Evolutionary conservation across 139 green algal genomes (phyloP), one percentile per base, ranked within the genome.

Genomic region (Gonium pectorale): DNA sequence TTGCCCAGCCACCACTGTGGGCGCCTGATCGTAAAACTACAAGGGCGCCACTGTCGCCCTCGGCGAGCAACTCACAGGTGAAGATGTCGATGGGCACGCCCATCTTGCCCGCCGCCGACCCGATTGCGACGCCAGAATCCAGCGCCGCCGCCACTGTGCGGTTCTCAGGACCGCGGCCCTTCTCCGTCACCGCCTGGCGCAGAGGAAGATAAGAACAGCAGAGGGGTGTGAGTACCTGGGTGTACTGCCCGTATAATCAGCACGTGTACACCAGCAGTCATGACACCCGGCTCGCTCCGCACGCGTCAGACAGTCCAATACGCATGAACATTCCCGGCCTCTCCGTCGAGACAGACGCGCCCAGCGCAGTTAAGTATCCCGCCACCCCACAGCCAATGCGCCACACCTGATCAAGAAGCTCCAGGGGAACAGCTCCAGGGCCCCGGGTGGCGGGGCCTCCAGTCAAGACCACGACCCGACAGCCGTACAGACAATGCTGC

Each of bases 341-440:
- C n/a, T n/a, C n/a, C n/a, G n/a, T n/a, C n/a, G n/a, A n/a, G n/a
- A n/a, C n/a, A n/a, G n/a, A n/a, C n/a, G n/a, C n/a, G n/a, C n/a
- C n/a, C n/a, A n/a, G n/a, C n/a, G n/a, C n/a, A n/a, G n/a, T n/a
- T n/a, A n/a, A n/a, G n/a, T n/a, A n/a, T n/a, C n/a, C n/a, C 49
- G 17, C 49, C 49, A 56, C 49, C 49, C 17, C 49, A 56, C 49
- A 15, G 0, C 49, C 19, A 26, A 15, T 24, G 17, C 59, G n/a
- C 24, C 59, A 35, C 78, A 84, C 78, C 78, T 52, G 33, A 31
- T 84, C 78, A 31, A 84, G 31, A 31, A 84, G 78, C 44, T 84
- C 62, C 78, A 84, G 62, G 29, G 62, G 78, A 62, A 84, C 37
- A 5, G 62, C 78, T 1, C 60, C 78, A 44, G 62, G 62, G 33